A percentile compares a stretch with the other conserved stretches of the same genome.
Conservation (phyloP, 768 basidiomycete genomes). For the Agaricus sinodeliciosus region DNA sequence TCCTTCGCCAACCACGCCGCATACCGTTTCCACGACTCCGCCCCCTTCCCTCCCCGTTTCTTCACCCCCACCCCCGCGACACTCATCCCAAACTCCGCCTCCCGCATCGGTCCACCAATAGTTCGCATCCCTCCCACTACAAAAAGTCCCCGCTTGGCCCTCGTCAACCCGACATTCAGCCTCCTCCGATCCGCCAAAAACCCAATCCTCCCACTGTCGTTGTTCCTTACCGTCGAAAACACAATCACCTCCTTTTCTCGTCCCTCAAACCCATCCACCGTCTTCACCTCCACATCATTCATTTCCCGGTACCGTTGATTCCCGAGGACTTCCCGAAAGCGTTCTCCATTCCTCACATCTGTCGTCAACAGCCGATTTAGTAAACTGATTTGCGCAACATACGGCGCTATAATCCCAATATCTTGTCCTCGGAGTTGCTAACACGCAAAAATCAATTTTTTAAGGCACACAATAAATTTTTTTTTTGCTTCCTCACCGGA, state of each 20-base stretch:
- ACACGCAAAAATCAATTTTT: no score
- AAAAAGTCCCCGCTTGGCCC: constrained; percentile 82
- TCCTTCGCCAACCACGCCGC: constrained; percentile 46
- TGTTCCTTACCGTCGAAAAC: constrained; percentile 88
- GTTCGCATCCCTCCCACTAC: constrained; percentile 71
- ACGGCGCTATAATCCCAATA: constrained; percentile 92
- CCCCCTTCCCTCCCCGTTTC: constrained; percentile 31
- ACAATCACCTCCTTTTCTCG: constrained; percentile 90
- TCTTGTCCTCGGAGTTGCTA: constrained; percentile 62
- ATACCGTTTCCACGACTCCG: constrained; percentile 56
- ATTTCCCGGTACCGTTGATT: constrained; percentile 60
- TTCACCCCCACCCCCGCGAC: constrained; percentile 13
- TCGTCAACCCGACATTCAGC: constrained; percentile 86
- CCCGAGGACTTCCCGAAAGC: constrained; percentile 59
- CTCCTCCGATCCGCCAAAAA: constrained; percentile 83
- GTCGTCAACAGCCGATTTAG: constrained; percentile 60
- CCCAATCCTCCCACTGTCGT: constrained; percentile 70
- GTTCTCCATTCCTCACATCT: constrained; percentile 42
- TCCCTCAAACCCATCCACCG: constrained; percentile 93
- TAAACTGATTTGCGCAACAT: constrained; percentile 78
- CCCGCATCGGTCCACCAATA: constrained; percentile 28
- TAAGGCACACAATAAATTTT: no score
- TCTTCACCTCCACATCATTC: constrained; percentile 73
- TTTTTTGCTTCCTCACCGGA: constrained; percentile 38
- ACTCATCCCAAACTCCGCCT: background rate